Evolutionary conservation across 2,329 filamentous ascomycete genomes (phyloP), one percentile per base, ranked within the genome.

Genomic region (Dothistroma pini): DNA sequence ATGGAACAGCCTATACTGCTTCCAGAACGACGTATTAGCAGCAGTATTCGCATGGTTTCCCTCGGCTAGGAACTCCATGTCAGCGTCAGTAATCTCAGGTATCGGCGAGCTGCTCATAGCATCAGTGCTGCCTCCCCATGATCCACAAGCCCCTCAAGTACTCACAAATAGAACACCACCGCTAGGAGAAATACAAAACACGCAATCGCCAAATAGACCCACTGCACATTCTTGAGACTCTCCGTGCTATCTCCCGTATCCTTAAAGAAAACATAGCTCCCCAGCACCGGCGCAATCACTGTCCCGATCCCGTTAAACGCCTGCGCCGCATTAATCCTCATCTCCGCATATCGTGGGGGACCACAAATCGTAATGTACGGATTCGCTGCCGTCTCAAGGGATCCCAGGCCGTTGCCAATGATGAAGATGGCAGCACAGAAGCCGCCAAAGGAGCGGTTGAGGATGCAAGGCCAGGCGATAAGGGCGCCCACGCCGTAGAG

Each of bases 1-100:
- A 69, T 91, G 88, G 80, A 92, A 91, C 2, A 93, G 80, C 25
- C 85, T 84, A 74, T 89, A 91, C 72, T 88, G 84, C 66, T 83
- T 84, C 57, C 71, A 70, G 67, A 88, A 80, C 0, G 84, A 83
- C 58, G 81, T 78, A 9, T 51, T 6, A 29, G 77, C 72, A 56
- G 81, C 70, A 4, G 63, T 66, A 10, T 62, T 63, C 10, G 69
- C 69, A 29, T 73, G 65, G 1, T 67, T 69, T 31, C 71, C 69
- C 49, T 70, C 68, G 16, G 71, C 82, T 68, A 84, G 81, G 35
- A 81, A 77, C 5, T 77, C 78, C 83, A 87, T 87, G 69, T 87
- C 85, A 29, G 83, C 83, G 62, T 86, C 84, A 1, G 85, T 86
- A 66, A 86, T 83, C 66, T 83, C 80, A 0, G 80, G 80, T 49